phyloP scores from a whole-genome alignment of 352 stramenopile genomes.

The Blastocystis sp. region DNA sequence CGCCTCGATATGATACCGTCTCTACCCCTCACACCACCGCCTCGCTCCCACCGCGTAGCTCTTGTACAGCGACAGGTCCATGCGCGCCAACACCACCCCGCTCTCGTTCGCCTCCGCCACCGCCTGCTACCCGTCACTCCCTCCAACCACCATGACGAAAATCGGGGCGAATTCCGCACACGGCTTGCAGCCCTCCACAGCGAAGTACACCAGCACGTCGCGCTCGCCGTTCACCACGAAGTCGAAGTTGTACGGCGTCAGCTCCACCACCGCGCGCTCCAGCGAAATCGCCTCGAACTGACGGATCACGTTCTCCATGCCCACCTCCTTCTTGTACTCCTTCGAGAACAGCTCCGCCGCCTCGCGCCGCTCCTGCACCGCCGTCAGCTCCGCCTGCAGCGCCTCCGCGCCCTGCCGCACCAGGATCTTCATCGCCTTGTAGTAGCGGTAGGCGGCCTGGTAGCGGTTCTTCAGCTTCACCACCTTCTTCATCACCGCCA shows the following conservation, averaged over 20 bases:
- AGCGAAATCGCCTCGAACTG: slow-evolving; percentile 59
- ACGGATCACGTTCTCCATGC: slow-evolving; percentile 55
- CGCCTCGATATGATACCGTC: background rate
- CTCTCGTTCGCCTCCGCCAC: slow-evolving; percentile 8
- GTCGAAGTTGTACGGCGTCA: slow-evolving; percentile 62
- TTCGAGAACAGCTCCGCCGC: background rate
- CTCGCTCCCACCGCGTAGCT: background rate
- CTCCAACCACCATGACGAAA: background rate
- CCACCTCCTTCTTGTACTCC: background rate
- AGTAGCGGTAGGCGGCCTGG: slow-evolving; percentile 26
- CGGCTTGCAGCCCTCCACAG: slow-evolving; percentile 6
- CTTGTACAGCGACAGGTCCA: slow-evolving; percentile 33
- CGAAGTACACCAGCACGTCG: slow-evolving; percentile 41
- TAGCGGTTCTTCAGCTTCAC: slow-evolving; percentile 23
- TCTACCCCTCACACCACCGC: background rate
- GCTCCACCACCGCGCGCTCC: slow-evolving; percentile 2
- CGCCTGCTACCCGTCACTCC: background rate
- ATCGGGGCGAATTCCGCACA: background rate
- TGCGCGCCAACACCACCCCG: slow-evolving; percentile 38
- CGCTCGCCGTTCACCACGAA: slow-evolving; percentile 41
- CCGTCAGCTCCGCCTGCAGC: background rate
- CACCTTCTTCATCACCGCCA: slow-evolving; percentile 3
- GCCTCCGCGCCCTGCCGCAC: background rate
- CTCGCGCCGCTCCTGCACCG: background rate
- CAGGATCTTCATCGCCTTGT: slow-evolving; percentile 62